Conservation (phyloP, 1,139 yeast species). For the Scheffersomyces segobiensis region DNA sequence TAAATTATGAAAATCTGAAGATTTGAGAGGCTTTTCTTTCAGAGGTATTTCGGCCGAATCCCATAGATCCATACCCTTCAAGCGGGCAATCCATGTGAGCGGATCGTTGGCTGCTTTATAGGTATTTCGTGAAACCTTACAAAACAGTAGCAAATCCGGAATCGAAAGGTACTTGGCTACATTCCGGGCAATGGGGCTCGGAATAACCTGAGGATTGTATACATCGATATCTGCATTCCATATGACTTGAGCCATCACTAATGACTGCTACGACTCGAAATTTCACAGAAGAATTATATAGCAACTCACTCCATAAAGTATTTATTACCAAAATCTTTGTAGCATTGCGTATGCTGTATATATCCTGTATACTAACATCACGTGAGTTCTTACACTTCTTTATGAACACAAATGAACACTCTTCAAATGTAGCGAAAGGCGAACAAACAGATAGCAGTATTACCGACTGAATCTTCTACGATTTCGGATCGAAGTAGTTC, state of each 20-base stretch:
- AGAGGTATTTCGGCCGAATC: slow-evolving; percentile 18
- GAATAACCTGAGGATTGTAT: slow-evolving; percentile 43
- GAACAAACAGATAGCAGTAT: not conserved
- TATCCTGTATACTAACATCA: not conserved
- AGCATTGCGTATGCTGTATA: not conserved
- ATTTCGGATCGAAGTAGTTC: not conserved
- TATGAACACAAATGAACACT: not conserved
- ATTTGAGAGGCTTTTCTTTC: slow-evolving; percentile 4
- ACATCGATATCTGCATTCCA: slow-evolving; percentile 53
- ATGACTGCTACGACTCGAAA: not conserved
- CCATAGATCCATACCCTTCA: slow-evolving; percentile 54
- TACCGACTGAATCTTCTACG: not conserved
- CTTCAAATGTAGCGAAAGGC: not conserved
- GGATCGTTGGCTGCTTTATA: slow-evolving; percentile 38
- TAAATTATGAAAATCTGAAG: slow-evolving; percentile 2
- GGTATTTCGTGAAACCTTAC: slow-evolving; percentile 40
- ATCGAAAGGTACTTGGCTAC: slow-evolving; percentile 39
- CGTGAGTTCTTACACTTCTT: not conserved
- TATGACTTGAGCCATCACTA: slow-evolving; percentile 44
- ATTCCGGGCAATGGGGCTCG: slow-evolving; percentile 36
- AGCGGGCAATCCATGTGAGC: slow-evolving; percentile 52
- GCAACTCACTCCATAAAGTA: not conserved
- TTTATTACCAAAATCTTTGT: too few relatives aligned
- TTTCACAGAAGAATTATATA: too few relatives aligned
- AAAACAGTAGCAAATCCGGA: slow-evolving; percentile 37